Percentiles rank a stretch among this genome's conserved stretches.
phyloP scores from a whole-genome alignment of 2,329 filamentous ascomycete genomes.

The Penicillium sp. region DNA sequence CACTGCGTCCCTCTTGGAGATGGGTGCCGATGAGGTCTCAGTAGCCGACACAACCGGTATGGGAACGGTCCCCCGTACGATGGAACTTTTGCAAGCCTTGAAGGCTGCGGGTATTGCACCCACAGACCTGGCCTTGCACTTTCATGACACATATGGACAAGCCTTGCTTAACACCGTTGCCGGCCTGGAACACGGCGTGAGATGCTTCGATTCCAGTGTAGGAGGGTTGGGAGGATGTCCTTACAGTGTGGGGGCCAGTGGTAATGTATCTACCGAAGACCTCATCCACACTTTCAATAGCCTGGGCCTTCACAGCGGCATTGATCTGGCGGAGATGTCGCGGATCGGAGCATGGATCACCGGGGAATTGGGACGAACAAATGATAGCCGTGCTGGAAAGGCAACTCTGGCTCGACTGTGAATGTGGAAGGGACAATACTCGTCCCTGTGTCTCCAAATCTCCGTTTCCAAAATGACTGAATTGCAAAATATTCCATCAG shows the following conservation, averaged over 20 bases:
- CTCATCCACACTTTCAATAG: conserved; percentile 58
- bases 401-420: conserved; percentile 44
- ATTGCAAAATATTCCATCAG: not conserved
- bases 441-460: not conserved
- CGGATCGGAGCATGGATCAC: conserved; percentile 57
- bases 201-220: conserved; percentile 61
- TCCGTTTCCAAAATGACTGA: not conserved
- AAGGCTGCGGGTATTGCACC: conserved; percentile 57
- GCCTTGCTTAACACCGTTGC: conserved; percentile 61
- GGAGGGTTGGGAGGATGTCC: conserved; percentile 62
- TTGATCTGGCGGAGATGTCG: conserved; percentile 53
- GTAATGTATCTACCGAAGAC: conserved; percentile 62
- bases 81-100: conserved; percentile 55
- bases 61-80: conserved; percentile 60
- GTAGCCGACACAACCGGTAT: conserved; percentile 65
- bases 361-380: conserved; percentile 48
- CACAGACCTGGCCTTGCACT: conserved; percentile 59
- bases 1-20: conserved; percentile 57
- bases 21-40: conserved; percentile 62
- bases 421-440: conserved; percentile 9
- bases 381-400: conserved; percentile 53
- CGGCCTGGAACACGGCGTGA: conserved; percentile 58
- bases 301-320: conserved; percentile 57
- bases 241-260: conserved; percentile 61
- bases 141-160: conserved; percentile 64